Percentiles rank a stretch among this genome's conserved stretches.
Conservation (phyloP, 257 asterid genomes). For the Echium plantagineum region DNA sequence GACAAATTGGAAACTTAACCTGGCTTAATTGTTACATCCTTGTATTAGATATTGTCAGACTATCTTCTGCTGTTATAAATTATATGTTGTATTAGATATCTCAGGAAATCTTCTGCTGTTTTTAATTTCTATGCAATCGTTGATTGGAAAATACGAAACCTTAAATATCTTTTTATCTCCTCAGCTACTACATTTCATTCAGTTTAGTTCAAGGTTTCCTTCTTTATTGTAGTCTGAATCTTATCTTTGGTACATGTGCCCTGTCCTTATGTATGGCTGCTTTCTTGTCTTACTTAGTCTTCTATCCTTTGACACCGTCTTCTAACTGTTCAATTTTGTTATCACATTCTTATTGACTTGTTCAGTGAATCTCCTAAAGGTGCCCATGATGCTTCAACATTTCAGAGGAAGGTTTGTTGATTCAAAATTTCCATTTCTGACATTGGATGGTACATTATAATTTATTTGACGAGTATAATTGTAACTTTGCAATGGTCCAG, state of each 20-base stretch:
- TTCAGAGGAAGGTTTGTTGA: slow-evolving; percentile 87
- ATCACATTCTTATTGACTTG: slow-evolving; percentile 31
- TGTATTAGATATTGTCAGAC: background rate
- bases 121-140: too few species aligned
- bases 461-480: slow-evolving; percentile 12
- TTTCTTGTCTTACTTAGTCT: background rate
- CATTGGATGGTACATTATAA: background rate
- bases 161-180: background rate
- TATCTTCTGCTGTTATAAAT: background rate
- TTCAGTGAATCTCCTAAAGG: slow-evolving; percentile 99
- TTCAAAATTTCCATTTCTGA: slow-evolving; percentile 6
- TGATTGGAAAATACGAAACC: background rate
- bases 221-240: too few species aligned
- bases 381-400: slow-evolving; percentile 94
- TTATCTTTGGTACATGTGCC: background rate
- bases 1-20: background rate
- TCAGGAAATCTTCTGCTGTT: background rate
- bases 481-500: slow-evolving; percentile 35
- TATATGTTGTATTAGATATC: background rate
- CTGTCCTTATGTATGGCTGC: background rate
- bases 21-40: background rate
- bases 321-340: slow-evolving; percentile 7
- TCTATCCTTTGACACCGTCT: slow-evolving; percentile 1
- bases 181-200: background rate
- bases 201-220: background rate